These are phyloP conservation scores for Colletotrichum higginsianum DNA, from an alignment of 2,329 filamentous ascomycete species.

Conservation along the genomic window DNA sequence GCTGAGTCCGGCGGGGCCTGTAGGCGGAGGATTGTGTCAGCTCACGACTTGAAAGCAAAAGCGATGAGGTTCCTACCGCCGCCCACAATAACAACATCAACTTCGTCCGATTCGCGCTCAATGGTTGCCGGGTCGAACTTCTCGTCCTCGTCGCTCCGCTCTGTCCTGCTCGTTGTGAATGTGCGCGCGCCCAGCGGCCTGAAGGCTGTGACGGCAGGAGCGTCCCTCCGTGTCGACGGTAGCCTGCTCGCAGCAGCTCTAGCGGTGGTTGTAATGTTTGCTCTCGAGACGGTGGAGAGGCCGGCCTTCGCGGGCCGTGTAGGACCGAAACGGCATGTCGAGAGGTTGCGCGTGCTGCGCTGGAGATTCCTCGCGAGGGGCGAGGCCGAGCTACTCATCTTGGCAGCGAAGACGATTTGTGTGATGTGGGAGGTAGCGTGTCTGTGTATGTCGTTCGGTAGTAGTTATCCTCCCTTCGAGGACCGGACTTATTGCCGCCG, in stretches of 20 bases:
- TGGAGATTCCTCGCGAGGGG: constrained; percentile 58
- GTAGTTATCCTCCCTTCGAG: background rate
- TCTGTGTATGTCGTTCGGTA: background rate
- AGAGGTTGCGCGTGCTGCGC: constrained; percentile 53
- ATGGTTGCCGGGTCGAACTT: constrained; percentile 78
- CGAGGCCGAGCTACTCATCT: constrained; percentile 42
- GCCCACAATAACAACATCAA: constrained; percentile 97
- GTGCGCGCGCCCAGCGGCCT: constrained; percentile 31
- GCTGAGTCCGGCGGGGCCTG: constrained; percentile 90
- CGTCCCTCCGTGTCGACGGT: constrained; percentile 11
- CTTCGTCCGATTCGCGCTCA: constrained; percentile 92
- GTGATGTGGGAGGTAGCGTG: background rate
- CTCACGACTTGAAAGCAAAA: background rate
- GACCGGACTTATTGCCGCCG: constrained; percentile 3
- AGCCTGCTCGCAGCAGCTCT: constrained; percentile 7
- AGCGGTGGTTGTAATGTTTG: constrained; percentile 17
- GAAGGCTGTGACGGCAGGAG: constrained; percentile 28
- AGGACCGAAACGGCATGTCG: constrained; percentile 48
- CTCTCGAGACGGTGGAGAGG: constrained; percentile 30
- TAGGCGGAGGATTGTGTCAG: background rate
- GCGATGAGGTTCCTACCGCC: constrained; percentile 69
- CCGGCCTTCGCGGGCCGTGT: constrained; percentile 39
- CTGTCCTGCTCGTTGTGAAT: constrained; percentile 39
- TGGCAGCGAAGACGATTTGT: background rate
- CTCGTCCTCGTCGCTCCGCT: constrained; percentile 52